Evolutionary conservation across 2,329 filamentous ascomycete genomes (phyloP), one percentile per base, ranked within the genome.

Genomic region (Camptophora hylomeconis): DNA sequence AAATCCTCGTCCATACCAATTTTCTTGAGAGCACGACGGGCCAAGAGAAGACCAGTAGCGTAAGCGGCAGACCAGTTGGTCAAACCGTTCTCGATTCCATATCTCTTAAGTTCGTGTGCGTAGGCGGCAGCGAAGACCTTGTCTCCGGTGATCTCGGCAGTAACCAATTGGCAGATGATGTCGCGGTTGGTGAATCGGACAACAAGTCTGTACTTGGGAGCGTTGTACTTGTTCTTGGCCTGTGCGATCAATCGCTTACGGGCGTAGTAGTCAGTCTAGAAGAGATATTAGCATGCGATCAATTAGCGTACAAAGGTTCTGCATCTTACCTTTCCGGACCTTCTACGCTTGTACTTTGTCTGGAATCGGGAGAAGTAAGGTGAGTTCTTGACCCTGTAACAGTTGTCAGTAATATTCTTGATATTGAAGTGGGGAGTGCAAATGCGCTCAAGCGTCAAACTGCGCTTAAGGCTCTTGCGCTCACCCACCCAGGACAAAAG

Each of bases 191-290:
- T 92, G 80, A 92, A 93, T 63, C 89, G 89, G 60, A 98, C 83
- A 48, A 98, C 89, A 57, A 98, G 80, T 58, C 89, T 82, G 80
- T 98, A 95, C 77, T 98, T 98, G 67, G 89, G 89, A 44, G 89
- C 80, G 69, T 92, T 92, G 80, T 95, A 98, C 80, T 98, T 98
- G 83, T 98, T 98, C 83, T 95, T 98, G 69, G 89, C 89, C 75
- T 98, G 89, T 71, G 83, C 86, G 73, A 95, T 89, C 65, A 98
- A 75, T 58, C 89, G 80, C 82, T 95, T 95, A 64, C 89, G 87
- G 60, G 89, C 89, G 65, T 94, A 95, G 83, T 98, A 98, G 64
- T 98, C 89, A 70, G 89, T 98, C 81, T 98, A 26, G 17, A 23
- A 16, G 12, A 10, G 24, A 11, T 4, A 26, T 30, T 22, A 34